These are phyloP conservation scores for Salix dunnii DNA, from an alignment of 345 rosid species.

Conservation along the genomic window DNA sequence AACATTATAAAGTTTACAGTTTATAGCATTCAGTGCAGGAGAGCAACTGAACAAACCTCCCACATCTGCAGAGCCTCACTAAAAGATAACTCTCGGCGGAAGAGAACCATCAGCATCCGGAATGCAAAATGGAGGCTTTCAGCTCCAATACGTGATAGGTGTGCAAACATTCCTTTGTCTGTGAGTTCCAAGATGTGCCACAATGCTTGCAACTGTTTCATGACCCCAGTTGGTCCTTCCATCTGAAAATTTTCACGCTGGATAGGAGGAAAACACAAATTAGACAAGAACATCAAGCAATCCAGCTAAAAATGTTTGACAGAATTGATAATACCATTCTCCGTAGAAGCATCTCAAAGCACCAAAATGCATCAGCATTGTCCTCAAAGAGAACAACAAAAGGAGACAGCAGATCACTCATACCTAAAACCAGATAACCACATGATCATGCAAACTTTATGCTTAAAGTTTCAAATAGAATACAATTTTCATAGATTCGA, in stretches of 20 bases:
- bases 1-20: neutral
- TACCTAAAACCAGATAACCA: constrained; percentile 51
- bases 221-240: constrained; percentile 93
- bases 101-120: constrained; percentile 84
- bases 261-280: constrained; percentile 19
- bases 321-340: constrained; percentile 59
- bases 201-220: constrained; percentile 78
- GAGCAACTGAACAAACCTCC: constrained; percentile 60
- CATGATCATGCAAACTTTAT: constrained; percentile 14
- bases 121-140: constrained; percentile 98
- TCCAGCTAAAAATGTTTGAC: constrained; percentile 12
- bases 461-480: neutral
- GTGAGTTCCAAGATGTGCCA: constrained; percentile 78
- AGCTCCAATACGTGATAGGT: constrained; percentile 75
- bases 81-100: constrained; percentile 77
- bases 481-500: neutral
- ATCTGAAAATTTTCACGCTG: constrained; percentile 85
- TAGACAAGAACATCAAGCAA: constrained; percentile 18
- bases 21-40: neutral
- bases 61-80: constrained; percentile 84
- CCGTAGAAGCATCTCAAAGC: constrained; percentile 96
- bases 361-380: constrained; percentile 95
- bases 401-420: constrained; percentile 95
- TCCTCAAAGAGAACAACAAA: constrained; percentile 90
- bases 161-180: constrained; percentile 77